Conservation (phyloP, 2,329 filamentous ascomycete species). For the Cadophora sp. region DNA sequence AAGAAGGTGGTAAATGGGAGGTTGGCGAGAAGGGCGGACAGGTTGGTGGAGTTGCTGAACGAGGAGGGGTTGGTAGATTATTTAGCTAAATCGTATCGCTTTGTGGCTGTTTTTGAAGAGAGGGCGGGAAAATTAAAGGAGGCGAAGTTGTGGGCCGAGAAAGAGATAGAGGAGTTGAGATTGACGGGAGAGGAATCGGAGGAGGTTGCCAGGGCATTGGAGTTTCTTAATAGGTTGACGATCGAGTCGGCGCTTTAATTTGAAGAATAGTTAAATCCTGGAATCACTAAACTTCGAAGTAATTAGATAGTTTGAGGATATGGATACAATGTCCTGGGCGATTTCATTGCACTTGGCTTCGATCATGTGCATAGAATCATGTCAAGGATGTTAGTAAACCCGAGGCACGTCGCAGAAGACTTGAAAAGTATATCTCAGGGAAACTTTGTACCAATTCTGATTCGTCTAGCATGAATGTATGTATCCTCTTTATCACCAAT, state of each 20-base stretch:
- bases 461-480: constrained; percentile 5
- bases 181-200: background rate
- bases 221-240: background rate
- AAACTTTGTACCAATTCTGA: too few species aligned
- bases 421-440: too few species aligned
- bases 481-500: constrained; percentile 11
- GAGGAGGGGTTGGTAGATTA: constrained; percentile 41
- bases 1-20: constrained; percentile 27
- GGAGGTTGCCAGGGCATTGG: background rate
- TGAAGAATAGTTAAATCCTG: too few species aligned
- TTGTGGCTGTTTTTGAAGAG: constrained; percentile 37
- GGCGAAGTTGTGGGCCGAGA: constrained; percentile 38
- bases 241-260: background rate
- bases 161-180: constrained; percentile 31
- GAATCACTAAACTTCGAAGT: too few species aligned
- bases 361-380: too few species aligned
- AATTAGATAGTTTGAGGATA: too few species aligned
- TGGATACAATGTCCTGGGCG: too few species aligned
- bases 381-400: too few species aligned
- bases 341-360: too few species aligned
- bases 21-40: constrained; percentile 30
- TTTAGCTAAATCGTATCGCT: constrained; percentile 35
- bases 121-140: constrained; percentile 23
- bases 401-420: too few species aligned
- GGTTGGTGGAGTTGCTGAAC: constrained; percentile 37